phyloP scores from a whole-genome alignment of 139 green algal genomes.

The Trebouxia sp. region DNA sequence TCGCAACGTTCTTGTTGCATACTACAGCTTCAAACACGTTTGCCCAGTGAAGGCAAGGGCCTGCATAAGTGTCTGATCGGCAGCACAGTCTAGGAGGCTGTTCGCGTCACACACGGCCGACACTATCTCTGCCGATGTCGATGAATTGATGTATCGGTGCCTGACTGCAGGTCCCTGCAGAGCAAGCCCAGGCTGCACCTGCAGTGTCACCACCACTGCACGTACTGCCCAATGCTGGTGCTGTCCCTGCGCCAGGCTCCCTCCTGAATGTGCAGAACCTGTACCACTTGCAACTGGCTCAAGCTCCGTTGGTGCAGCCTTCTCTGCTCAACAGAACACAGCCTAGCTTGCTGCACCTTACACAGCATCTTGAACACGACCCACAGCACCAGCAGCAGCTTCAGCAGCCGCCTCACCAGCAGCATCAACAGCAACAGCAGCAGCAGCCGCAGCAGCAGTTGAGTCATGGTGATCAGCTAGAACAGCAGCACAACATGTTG shows the following conservation, averaged over 20 bases:
- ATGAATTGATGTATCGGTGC: not conserved
- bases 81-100: too few relatives aligned
- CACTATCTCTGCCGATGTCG: too few relatives aligned
- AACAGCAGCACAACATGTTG: not conserved
- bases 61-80: too few relatives aligned
- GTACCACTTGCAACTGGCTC: not conserved
- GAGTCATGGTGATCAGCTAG: not conserved
- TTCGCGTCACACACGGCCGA: too few relatives aligned
- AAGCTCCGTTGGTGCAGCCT: not conserved
- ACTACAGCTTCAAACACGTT: too few relatives aligned
- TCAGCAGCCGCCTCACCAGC: constrained; percentile 16
- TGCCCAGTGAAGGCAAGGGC: too few relatives aligned
- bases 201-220: not conserved
- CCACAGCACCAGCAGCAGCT: constrained; percentile 16
- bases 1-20: too few relatives aligned
- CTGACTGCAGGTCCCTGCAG: not conserved
- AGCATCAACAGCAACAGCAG: constrained; percentile 12
- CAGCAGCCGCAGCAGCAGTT: constrained; percentile 17
- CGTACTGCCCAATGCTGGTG: not conserved
- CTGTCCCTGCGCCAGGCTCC: not conserved
- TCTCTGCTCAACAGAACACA: not conserved
- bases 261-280: constrained; percentile 9
- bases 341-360: constrained; percentile 2
- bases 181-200: not conserved
- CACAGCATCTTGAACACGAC: not conserved